Conservation (phyloP, 164 flowering plant genomes). For the Houttuynia cordata region DNA sequence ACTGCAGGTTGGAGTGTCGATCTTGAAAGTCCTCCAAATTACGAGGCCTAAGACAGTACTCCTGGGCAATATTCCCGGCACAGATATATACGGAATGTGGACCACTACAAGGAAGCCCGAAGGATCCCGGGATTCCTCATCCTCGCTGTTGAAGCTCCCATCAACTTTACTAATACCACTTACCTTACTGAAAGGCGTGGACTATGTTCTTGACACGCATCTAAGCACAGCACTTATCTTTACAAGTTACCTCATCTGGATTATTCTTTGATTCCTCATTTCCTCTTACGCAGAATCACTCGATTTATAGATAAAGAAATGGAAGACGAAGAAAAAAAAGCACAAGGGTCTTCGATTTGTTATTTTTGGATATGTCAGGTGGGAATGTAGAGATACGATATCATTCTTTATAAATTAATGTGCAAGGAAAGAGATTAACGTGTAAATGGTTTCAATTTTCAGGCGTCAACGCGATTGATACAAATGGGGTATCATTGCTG, state of each 20-base stretch:
- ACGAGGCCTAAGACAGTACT: slow-evolving; percentile 68
- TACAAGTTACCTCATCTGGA: too few species aligned
- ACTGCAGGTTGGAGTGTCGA: slow-evolving; percentile 63
- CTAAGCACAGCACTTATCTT: background rate
- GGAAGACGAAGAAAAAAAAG: slow-evolving; percentile 21
- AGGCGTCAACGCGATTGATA: slow-evolving; percentile 77
- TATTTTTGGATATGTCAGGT: slow-evolving; percentile 66
- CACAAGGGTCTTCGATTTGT: slow-evolving; percentile 30
- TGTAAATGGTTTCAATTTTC: slow-evolving; percentile 5
- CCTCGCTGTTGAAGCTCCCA: slow-evolving; percentile 66
- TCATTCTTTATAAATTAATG: too few species aligned
- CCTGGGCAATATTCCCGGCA: slow-evolving; percentile 64
- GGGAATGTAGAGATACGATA: background rate
- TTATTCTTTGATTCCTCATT: too few species aligned
- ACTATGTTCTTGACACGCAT: background rate
- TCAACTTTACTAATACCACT: slow-evolving; percentile 71
- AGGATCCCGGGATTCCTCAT: slow-evolving; percentile 65
- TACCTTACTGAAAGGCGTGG: slow-evolving; percentile 79
- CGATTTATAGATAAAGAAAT: slow-evolving; percentile 72
- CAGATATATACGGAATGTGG: slow-evolving; percentile 54
- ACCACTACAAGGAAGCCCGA: slow-evolving; percentile 63
- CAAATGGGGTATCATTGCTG: slow-evolving; percentile 55
- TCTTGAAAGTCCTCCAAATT: slow-evolving; percentile 72
- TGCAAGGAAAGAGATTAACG: background rate
- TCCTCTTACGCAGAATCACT: slow-evolving; percentile 41